phyloP scores from a whole-genome alignment of 2,329 filamentous ascomycete genomes.

The Calonectria pteridis region DNA sequence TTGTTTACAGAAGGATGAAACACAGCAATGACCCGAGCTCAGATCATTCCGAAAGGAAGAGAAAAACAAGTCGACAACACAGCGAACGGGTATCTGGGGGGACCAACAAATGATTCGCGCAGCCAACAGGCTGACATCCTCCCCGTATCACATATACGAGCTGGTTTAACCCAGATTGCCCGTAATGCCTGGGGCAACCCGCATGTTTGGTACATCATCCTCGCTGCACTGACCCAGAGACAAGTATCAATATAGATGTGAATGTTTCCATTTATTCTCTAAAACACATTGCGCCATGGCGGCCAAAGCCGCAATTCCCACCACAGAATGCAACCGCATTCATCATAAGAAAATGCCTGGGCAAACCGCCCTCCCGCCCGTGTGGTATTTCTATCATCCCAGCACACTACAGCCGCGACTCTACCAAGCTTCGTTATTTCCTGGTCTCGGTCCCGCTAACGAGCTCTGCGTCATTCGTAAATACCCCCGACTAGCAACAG shows the following conservation, averaged over 20 bases:
- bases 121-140: background rate
- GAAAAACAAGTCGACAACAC: background rate
- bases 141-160: background rate
- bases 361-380: background rate
- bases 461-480: background rate
- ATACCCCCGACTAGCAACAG: background rate
- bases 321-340: background rate
- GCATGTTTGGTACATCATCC: background rate
- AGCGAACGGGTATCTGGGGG: background rate
- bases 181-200: background rate
- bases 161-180: background rate
- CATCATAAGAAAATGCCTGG: background rate
- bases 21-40: background rate
- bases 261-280: background rate
- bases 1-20: background rate
- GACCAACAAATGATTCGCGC: background rate
- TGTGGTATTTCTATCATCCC: background rate
- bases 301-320: background rate
- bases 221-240: background rate
- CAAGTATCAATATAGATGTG: background rate
- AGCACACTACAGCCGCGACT: background rate
- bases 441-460: background rate
- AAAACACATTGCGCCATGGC: background rate
- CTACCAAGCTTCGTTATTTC: background rate
- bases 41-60: background rate